These are phyloP conservation scores for Dendryphion nanum DNA, from an alignment of 2,329 filamentous ascomycete genomes.

Conservation along the genomic window DNA sequence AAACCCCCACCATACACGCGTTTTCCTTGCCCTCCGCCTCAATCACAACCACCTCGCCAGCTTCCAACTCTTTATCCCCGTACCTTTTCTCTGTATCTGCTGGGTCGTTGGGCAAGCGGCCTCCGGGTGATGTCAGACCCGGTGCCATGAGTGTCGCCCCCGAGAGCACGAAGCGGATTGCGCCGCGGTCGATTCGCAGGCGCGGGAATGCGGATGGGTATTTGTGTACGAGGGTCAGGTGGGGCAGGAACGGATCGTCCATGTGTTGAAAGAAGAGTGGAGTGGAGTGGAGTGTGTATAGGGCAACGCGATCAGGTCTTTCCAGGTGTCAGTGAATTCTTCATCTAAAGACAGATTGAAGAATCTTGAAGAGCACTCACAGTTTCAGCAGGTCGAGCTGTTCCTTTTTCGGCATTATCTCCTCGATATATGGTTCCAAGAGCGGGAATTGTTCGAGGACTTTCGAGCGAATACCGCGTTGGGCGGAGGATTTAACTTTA, in stretches of 20 bases:
- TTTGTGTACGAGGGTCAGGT: conserved; percentile 84
- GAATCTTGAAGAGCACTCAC: conserved; percentile 39
- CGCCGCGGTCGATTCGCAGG: conserved; percentile 89
- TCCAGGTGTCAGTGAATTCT: too few species aligned
- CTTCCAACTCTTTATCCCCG: conserved; percentile 66
- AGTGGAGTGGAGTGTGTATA: conserved; percentile 76
- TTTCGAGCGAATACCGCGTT: conserved; percentile 80
- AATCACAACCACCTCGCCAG: conserved; percentile 83
- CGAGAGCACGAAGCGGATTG: conserved; percentile 92
- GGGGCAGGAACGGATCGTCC: conserved; percentile 75
- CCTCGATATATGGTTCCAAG: conserved; percentile 84
- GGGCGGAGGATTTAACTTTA: conserved; percentile 96
- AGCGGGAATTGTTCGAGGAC: conserved; percentile 83
- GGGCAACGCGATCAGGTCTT: conserved; percentile 78
- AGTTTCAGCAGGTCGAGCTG: conserved; percentile 89
- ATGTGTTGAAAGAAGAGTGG: conserved; percentile 92
- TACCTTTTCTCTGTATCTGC: conserved; percentile 44
- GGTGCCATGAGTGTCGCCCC: conserved; percentile 97
- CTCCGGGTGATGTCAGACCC: conserved; percentile 80
- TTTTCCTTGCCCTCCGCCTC: conserved; percentile 91
- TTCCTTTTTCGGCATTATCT: conserved; percentile 91
- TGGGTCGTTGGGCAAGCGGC: conserved; percentile 65
- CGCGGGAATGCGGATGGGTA: conserved; percentile 83
- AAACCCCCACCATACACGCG: conserved; percentile 80
- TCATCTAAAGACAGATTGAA: neutral